A percentile compares a stretch with the other conserved stretches of the same genome.
Evolutionary conservation across 1,284 basidiomycete genomes (phyloP).

Genomic region (Papiliotrema nemorosa): DNA sequence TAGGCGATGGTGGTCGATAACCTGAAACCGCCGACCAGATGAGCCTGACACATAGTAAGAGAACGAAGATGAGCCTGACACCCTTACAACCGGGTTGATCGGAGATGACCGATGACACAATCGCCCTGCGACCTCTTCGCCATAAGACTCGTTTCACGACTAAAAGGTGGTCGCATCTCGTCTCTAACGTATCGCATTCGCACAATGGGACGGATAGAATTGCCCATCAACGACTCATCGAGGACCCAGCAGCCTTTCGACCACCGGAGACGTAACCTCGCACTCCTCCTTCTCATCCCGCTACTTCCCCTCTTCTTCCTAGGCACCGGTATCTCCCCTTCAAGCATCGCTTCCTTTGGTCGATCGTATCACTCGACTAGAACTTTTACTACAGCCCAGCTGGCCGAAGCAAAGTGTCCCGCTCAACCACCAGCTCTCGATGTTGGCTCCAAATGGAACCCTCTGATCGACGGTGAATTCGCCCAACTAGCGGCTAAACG

Average conservation of each 20-base stretch:
- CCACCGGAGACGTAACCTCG: background rate
- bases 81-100: too few relatives aligned
- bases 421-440: conserved; percentile 32
- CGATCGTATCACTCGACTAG: too few relatives aligned
- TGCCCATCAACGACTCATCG: too few relatives aligned
- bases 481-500: conserved; percentile 35
- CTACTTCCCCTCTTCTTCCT: background rate
- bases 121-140: background rate
- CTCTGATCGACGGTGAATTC: conserved; percentile 32
- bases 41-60: background rate
- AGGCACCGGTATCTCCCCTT: too few relatives aligned
- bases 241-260: background rate
- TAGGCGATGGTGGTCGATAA: background rate
- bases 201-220: too few relatives aligned
- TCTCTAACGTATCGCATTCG: too few relatives aligned
- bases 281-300: background rate
- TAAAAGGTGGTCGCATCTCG: too few relatives aligned
- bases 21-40: background rate
- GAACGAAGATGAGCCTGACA: background rate
- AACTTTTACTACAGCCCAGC: conserved; percentile 4
- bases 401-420: conserved; percentile 33
- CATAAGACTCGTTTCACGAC: too few relatives aligned
- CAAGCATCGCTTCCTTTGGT: too few relatives aligned
- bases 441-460: conserved; percentile 38
- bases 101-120: background rate